Evolutionary conservation across 1,139 yeast species (phyloP), one percentile per base, ranked within the genome.

Genomic region (Lodderomyces parapsilosis): DNA sequence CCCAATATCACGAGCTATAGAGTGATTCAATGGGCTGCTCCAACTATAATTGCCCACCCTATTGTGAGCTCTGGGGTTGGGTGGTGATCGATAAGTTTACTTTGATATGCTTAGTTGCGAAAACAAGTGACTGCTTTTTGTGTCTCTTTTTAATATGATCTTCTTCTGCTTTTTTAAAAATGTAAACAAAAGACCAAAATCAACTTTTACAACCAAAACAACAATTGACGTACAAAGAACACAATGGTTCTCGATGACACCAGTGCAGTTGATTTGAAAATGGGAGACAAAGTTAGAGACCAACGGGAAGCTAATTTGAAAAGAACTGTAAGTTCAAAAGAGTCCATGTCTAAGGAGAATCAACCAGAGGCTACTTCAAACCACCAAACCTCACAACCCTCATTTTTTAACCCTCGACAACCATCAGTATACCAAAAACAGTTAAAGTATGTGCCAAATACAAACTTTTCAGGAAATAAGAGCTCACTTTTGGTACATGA

Each of bases 361-460:
- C 15, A 30, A 30, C 3, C 25, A 23, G 10, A 13, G 11, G 8
- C 15, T n/a, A 23, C 6, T 4, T 17, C 11, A 19, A 18, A 19
- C n/a, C 33, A 15, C 3, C 19, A 15, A 9, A 4, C 3, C 3
- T 15, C 33, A 22, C 37, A 34, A 34, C 17, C 15, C 14, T 11
- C 37, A 22, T 25, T 30, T 31, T 11, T 31, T 4, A 27, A 36
- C 13, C 38, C 42, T 10, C 31, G 38, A 25, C 42, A 45, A 32
- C 42, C 49, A 20, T 23, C 36, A 17, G 43, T 52, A 8, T 69
- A 68, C 50, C 67, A 69, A 43, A 59, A 59, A 14, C 39, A 35
- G 23, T 17, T 72, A 36, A 63, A 59, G 44, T 72, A 72, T 48
- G 51, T 57, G 31, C 68, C 67, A 8, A 72, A 71, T 48, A 42